Conservation (phyloP, 345 rosid genomes). For the Durio zibethinus region DNA sequence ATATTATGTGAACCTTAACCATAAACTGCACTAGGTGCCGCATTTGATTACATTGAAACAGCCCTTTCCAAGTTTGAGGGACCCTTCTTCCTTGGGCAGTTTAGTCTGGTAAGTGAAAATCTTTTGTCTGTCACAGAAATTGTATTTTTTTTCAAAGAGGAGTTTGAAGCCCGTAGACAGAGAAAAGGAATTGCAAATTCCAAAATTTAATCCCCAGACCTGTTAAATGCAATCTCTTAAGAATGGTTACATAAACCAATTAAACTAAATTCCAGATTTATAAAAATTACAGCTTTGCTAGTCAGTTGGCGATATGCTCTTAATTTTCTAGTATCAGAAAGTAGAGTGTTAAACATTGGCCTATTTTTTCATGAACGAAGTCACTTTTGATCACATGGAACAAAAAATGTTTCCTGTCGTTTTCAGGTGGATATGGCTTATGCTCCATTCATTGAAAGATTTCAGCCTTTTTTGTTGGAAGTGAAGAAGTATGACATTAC, state of each 20-base stretch:
- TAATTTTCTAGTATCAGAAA: background rate
- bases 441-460: constrained; percentile 72
- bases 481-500: constrained; percentile 57
- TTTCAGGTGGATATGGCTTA: constrained; percentile 67
- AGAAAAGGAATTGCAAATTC: too few species aligned
- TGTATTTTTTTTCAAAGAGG: background rate
- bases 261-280: too few species aligned
- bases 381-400: background rate
- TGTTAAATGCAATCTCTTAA: too few species aligned
- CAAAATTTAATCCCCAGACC: too few species aligned
- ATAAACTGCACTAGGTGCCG: constrained; percentile 39
- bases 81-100: constrained; percentile 74
- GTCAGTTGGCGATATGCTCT: background rate
- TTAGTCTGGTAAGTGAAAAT: constrained; percentile 50
- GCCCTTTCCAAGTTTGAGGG: constrained; percentile 68
- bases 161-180: too few species aligned
- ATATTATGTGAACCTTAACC: background rate
- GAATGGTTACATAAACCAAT: too few species aligned
- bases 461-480: constrained; percentile 43
- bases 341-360: background rate
- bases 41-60: constrained; percentile 65
- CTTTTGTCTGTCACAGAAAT: background rate
- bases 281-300: background rate
- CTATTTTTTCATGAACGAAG: background rate
- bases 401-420: background rate